Evolutionary conservation across 148 eudicot genomes (phyloP).

Genomic region (Polygonum maritimum): DNA sequence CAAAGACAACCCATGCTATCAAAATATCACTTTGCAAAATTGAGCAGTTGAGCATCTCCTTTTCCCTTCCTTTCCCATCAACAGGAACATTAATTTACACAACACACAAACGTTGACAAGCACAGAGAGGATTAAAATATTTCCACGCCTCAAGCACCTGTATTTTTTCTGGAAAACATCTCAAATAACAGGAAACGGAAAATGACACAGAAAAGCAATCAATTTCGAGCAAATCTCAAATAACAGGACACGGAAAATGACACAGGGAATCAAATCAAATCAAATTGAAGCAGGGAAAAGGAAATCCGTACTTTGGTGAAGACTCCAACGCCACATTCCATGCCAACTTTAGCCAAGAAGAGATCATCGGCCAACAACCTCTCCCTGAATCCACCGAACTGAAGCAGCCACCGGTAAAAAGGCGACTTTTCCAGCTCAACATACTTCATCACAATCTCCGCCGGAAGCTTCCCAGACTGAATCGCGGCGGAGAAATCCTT

Average conservation of each 20-base stretch:
- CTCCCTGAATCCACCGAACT: constrained; percentile 73
- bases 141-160: not conserved
- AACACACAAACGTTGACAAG: not conserved
- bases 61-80: not conserved
- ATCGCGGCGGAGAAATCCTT: constrained; percentile 68
- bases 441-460: constrained; percentile 45
- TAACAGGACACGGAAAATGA: not conserved
- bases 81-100: not conserved
- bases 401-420: constrained; percentile 62
- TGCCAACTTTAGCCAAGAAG: constrained; percentile 61
- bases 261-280: not conserved
- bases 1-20: not conserved
- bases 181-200: not conserved
- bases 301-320: constrained; percentile 53
- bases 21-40: not conserved
- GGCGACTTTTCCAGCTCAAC: constrained; percentile 53
- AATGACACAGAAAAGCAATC: not conserved
- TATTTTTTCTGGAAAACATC: not conserved
- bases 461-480: constrained; percentile 49
- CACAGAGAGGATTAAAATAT: not conserved
- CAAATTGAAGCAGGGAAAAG: not conserved
- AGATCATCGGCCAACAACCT: constrained; percentile 89
- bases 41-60: not conserved
- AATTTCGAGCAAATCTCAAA: not conserved
- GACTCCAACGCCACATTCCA: constrained; percentile 89